Evolutionary conservation across 1,139 yeast species (phyloP).

Genomic region (Saccharomyces hybrid): DNA sequence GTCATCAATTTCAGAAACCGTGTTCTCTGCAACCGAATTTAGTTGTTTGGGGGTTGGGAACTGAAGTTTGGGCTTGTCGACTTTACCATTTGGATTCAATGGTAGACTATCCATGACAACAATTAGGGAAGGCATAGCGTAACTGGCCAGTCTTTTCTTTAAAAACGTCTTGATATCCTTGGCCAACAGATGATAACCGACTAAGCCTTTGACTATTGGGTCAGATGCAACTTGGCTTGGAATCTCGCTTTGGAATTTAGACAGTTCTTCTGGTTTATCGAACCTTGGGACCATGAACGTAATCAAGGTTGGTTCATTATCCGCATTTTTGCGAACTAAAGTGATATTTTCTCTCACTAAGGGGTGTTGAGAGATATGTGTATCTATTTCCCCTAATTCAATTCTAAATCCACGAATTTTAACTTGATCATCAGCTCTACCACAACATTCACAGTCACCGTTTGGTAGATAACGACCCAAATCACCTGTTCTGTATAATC

Average conservation of each 20-base stretch:
- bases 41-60: constrained; percentile 89
- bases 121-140: constrained; percentile 87
- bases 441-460: constrained; percentile 96
- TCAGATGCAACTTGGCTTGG: constrained; percentile 39
- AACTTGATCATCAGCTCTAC: constrained; percentile 98
- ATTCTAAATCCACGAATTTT: constrained; percentile 97
- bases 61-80: constrained; percentile 94
- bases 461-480: constrained; percentile 93
- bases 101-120: constrained; percentile 84
- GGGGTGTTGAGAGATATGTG: constrained; percentile 89
- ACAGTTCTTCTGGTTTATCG: constrained; percentile 42
- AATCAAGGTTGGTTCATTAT: constrained; percentile 83
- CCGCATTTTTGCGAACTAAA: constrained; percentile 84
- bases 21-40: constrained; percentile 35
- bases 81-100: constrained; percentile 95
- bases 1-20: constrained; percentile 38
- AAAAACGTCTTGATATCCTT: constrained; percentile 69
- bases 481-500: constrained; percentile 95
- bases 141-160: constrained; percentile 82
- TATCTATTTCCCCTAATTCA: constrained; percentile 95
- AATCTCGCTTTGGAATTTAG: constrained; percentile 32
- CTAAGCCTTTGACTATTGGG: constrained; percentile 72
- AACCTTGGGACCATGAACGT: constrained; percentile 87
- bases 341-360: constrained; percentile 87
- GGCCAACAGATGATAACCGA: constrained; percentile 65